Evolutionary conservation across 306 rosid species (phyloP), one percentile per base, ranked within the genome.

Genomic region (Parietaria judaica): DNA sequence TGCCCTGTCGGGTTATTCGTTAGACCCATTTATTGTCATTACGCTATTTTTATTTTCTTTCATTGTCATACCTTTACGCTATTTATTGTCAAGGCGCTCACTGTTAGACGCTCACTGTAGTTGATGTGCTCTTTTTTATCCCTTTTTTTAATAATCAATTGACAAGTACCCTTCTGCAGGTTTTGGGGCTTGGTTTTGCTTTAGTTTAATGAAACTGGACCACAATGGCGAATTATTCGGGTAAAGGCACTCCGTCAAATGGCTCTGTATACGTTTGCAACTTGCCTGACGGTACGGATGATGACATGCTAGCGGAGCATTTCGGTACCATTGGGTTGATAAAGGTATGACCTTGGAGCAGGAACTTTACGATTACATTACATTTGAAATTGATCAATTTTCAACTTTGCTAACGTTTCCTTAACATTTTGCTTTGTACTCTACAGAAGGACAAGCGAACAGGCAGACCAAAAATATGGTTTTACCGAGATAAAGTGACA

Each of bases 391-490:
- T 64, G 12, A 69, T 11, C 35, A 15, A 36, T 14, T n/a, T 47
- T 37, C 14, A 34, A 15, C n/a, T 54, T 17, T 7, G 8, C 3
- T 56, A 36, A 8, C 37, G 50, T 47, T 35, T 44, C 36, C 3
- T 56, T 72, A 72, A 65, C 44, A 47, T 66, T 57, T 57, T 54
- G 49, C 51, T 71, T 36, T 58, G 34, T 62, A 38, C 36, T 57
- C 6, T 63, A 57, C 78, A 92, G 99, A 92, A 84, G 83, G 99
- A 92, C 85, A 92, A 92, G 73, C 88, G 99, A 34, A 88, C 99
- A 5, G 96, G 99, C 14, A 71, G 74, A 52, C 96, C 96, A 11
- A 92, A 92, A 70, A 84, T 88, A 70, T 92, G 99, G 99, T 64
- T 88, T 3, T 92, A 92, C 69, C 80, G 78, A 31, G 96, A 88